Evolutionary conservation across 345 rosid genomes (phyloP).

Genomic region (Citrus mangshanensis): DNA sequence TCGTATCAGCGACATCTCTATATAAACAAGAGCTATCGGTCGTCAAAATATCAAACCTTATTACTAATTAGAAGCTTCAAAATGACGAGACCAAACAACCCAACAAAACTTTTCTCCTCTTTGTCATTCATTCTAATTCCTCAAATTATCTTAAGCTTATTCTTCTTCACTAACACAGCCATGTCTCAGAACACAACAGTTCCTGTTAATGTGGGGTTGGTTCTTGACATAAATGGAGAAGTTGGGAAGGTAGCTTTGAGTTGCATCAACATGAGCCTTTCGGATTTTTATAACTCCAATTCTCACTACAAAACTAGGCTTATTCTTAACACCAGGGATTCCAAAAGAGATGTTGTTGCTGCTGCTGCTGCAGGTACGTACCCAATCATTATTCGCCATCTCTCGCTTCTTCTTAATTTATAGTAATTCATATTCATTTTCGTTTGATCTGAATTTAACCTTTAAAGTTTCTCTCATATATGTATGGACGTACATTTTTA

Average conservation of each 20-base stretch:
- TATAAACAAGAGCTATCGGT: background rate
- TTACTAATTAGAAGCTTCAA: too few species aligned
- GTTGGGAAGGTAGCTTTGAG: constrained; percentile 27
- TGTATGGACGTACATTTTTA: background rate
- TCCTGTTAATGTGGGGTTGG: constrained; percentile 46
- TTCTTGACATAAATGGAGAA: constrained; percentile 32
- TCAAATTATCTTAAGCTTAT: too few species aligned
- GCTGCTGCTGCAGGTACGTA: constrained; percentile 60
- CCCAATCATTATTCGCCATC: background rate
- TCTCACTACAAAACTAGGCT: constrained; percentile 46
- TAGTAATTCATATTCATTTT: background rate
- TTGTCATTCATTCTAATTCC: too few species aligned
- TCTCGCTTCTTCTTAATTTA: background rate
- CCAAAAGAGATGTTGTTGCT: constrained; percentile 36
- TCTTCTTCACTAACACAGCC: too few species aligned
- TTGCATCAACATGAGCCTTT: constrained; percentile 50
- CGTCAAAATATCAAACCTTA: too few species aligned
- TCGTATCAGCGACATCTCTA: background rate
- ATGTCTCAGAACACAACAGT: background rate
- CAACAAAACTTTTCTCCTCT: too few species aligned
- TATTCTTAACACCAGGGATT: constrained; percentile 32
- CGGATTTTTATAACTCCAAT: constrained; percentile 43
- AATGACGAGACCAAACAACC: too few species aligned
- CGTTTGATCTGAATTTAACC: too few species aligned
- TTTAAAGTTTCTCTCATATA: background rate